Evolutionary conservation across 2,329 filamentous ascomycete species (phyloP), one percentile per base, ranked within the genome.

Genomic region (Hypoxylon sp.): DNA sequence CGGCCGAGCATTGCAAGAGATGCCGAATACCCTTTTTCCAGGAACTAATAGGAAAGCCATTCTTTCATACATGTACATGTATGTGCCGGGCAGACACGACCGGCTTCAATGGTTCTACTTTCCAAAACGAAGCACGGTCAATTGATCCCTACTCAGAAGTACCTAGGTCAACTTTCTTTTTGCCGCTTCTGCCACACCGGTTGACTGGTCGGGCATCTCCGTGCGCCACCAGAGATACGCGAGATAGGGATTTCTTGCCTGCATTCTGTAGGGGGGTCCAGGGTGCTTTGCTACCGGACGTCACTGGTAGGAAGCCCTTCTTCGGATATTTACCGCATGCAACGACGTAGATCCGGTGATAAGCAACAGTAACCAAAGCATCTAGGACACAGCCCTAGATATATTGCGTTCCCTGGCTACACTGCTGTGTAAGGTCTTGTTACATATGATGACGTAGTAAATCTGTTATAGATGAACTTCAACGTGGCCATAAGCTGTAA

Each of bases 111-210:
- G 50, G 13, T 13, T 55, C 19, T 44, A 13, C 8, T 37, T 37
- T 13, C 32, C 8, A 32, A 48, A 52, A 3, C 11, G 27, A 32
- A 32, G 6, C 29, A 54, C 21, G 31, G 15, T 46, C 48, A 44
- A 27, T 32, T 39, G 31, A 24, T 15, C 10, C 17, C n/a, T 19
- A 35, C n/a, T 21, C 17, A 5, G 6, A 19, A 15, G 19, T 42
- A 44, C 19, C 39, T 55, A 39, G 51, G 51, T 17, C 29, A 39
- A 21, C 31, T 51, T 62, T 59, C 27, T 24, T 32, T 62, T 63
- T 47, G 19, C 62, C 54, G 54, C 67, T 29, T 21, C 62, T 60
- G 55, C 58, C 62, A 69, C 62, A 63, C 48, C 57, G 58, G 47
- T 63, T 55, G 51, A 55, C n/a, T 57, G 58, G 39, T 61, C 54